Conservation (phyloP, 352 stramenopile species). For the Plasmopara muralis region DNA sequence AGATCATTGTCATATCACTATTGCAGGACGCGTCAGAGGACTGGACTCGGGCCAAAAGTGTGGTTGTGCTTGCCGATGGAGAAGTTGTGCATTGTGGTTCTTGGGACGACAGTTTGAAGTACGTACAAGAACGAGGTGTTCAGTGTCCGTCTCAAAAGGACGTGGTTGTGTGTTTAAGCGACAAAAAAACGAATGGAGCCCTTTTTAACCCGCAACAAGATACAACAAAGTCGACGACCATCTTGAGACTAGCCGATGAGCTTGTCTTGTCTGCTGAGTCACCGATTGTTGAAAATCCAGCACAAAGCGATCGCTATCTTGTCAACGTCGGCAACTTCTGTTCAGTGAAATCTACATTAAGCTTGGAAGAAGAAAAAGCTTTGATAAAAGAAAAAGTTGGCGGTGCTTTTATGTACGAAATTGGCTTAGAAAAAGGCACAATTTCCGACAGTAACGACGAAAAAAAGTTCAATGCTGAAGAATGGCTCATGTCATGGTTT, state of each 20-base stretch:
- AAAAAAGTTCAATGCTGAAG: constrained; percentile 16
- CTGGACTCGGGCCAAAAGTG: constrained; percentile 20
- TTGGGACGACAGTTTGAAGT: constrained; percentile 27
- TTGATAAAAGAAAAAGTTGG: constrained; percentile 11
- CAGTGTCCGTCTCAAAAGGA: constrained; percentile 27
- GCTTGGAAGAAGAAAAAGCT: constrained; percentile 3
- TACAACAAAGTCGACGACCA: constrained; percentile 12
- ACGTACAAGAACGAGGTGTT: constrained; percentile 25
- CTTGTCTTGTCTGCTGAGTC: constrained; percentile 26
- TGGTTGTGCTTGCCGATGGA: constrained; percentile 31
- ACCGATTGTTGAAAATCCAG: constrained; percentile 16
- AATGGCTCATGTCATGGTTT: constrained; percentile 31
- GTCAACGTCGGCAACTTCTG: constrained; percentile 20
- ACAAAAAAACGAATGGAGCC: constrained; percentile 17
- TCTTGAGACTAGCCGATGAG: constrained; percentile 32
- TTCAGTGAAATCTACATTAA: constrained; percentile 5
- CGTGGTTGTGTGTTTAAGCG: constrained; percentile 22
- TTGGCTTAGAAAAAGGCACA: constrained; percentile 3
- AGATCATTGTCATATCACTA: constrained; percentile 35
- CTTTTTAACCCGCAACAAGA: constrained; percentile 15
- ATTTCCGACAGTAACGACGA: constrained; percentile 10
- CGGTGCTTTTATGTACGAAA: constrained; percentile 20
- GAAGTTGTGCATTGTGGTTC: constrained; percentile 28
- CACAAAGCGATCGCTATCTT: constrained; percentile 14
- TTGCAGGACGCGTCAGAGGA: constrained; percentile 25